Evolutionary conservation across 2,329 filamentous ascomycete species (phyloP).

Genomic region (Penicillium concentricum): DNA sequence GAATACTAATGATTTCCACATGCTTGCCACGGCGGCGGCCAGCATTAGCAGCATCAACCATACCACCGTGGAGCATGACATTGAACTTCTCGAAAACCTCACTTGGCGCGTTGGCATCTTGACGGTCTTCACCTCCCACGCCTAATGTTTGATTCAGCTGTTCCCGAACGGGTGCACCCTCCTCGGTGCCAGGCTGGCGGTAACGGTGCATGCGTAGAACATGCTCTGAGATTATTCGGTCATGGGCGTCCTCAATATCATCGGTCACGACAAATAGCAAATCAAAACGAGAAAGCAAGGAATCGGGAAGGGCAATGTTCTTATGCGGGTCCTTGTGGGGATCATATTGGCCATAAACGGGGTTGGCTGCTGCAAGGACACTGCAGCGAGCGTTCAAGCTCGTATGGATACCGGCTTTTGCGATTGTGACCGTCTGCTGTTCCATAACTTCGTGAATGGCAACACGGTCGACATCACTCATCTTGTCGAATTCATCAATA

Average conservation of each 20-base stretch:
- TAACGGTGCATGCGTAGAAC: slow-evolving; percentile 97
- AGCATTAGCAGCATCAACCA: slow-evolving; percentile 61
- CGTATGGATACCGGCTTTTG: slow-evolving; percentile 97
- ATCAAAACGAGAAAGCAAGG: slow-evolving; percentile 96
- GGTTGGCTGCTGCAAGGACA: slow-evolving; percentile 93
- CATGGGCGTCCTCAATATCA: slow-evolving; percentile 91
- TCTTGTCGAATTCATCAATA: slow-evolving; percentile 99
- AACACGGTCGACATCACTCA: slow-evolving; percentile 97
- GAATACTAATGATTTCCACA: slow-evolving; percentile 87
- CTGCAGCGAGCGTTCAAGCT: slow-evolving; percentile 95
- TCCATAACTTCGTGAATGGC: slow-evolving; percentile 99
- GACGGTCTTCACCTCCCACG: slow-evolving; percentile 77
- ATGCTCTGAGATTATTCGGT: slow-evolving; percentile 91
- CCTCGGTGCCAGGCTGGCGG: slow-evolving; percentile 86
- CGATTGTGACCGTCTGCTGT: slow-evolving; percentile 98
- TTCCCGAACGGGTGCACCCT: slow-evolving; percentile 91
- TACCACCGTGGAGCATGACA: slow-evolving; percentile 89
- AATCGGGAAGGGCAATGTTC: slow-evolving; percentile 96
- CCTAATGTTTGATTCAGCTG: slow-evolving; percentile 79
- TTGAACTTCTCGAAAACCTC: slow-evolving; percentile 97
- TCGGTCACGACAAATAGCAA: slow-evolving; percentile 96
- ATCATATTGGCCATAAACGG: slow-evolving; percentile 97
- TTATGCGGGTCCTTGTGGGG: slow-evolving; percentile 98
- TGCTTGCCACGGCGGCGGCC: slow-evolving; percentile 73
- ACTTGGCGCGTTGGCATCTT: slow-evolving; percentile 69